Base-by-base conservation (phyloP, 2,329 filamentous ascomycete species). In the Beauveria rudraprayagi region DNA sequence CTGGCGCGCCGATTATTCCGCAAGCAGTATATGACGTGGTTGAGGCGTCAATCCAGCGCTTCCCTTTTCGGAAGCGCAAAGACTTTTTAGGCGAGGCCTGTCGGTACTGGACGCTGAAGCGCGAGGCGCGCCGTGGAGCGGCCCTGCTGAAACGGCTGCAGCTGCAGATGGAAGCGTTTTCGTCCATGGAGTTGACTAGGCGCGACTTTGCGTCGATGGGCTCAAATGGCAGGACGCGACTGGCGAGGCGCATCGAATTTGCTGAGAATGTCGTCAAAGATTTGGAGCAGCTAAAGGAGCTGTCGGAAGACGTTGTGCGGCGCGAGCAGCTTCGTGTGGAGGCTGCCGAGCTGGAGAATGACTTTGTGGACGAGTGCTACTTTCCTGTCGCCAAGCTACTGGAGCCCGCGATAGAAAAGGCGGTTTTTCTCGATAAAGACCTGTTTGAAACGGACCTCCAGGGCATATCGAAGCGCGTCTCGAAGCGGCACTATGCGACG, bases 141-240 rank as follows among this genome's bases (percentile, higher is more conserved):
- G 91, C 94, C 4, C 80, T 99, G 60, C 82, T 99, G 63, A 97
- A 97, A 76, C 86, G 94, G 41, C 80, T 99, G 22, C 94, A 99
- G 72, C 77, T 97, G 61, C 92, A 97, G 73, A 89, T 97, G 82
- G 93, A 97, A 73, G 91, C 91, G 0, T 99, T 97, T 73, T 93
- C 93, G 7, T 96, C 92, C 0, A 96, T 97, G 89, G 94, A 99
- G 75, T 87, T 99, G 66, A 97, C 94, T 2, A 84, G 94, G 57
- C 88, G 94, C 62, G 93, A 97, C 73, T 99, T 97, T 74, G 89
- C 89, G n/a, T 88, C 89, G 43, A 96, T 97, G 91, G 94, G 94
- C 7, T 86, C 89, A 46, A 87, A 86, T 52, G 94, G 94, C 60
- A 86, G 88, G 68, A 83, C 89, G 28, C 84, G 91, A 54, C 80